Conservation (phyloP, 208 protist genomes). For the Porcisia hertigi region DNA sequence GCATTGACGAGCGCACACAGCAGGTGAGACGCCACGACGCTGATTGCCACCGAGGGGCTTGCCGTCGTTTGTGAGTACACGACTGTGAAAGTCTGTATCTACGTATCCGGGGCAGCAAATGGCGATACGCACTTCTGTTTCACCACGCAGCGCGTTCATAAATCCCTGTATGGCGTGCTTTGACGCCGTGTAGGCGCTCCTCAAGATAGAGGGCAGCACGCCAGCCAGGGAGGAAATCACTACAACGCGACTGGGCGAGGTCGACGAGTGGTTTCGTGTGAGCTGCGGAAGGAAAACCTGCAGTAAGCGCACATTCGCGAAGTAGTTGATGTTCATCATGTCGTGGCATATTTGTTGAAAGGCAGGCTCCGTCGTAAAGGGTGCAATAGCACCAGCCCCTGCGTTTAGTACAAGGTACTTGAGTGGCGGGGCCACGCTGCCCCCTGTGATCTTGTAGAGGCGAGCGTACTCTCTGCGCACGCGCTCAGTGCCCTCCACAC, state of each 20-base stretch:
- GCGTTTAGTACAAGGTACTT: constrained; percentile 86
- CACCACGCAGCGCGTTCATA: constrained; percentile 83
- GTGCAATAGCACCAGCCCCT: constrained; percentile 72
- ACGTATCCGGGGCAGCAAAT: constrained; percentile 87
- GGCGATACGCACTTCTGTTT: constrained; percentile 72
- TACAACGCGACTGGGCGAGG: constrained; percentile 60
- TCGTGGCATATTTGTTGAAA: constrained; percentile 63
- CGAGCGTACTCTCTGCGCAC: constrained; percentile 30
- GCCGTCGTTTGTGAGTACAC: constrained; percentile 42
- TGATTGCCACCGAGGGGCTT: constrained; percentile 39
- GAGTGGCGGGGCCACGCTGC: constrained; percentile 17
- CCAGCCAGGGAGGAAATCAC: constrained; percentile 81
- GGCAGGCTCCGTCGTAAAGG: constrained; percentile 50
- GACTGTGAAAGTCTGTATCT: constrained; percentile 83
- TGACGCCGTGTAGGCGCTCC: constrained; percentile 78
- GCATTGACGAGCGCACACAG: constrained; percentile 54
- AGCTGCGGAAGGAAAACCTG: constrained; percentile 67
- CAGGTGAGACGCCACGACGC: constrained; percentile 61
- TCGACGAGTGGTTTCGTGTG: constrained; percentile 30
- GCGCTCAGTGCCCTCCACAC: constrained; percentile 33
- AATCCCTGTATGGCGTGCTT: constrained; percentile 91
- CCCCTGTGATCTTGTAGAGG: constrained; percentile 15
- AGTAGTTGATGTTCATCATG: constrained; percentile 90
- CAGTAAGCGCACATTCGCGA: constrained; percentile 79
- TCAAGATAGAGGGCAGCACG: constrained; percentile 73